Base-by-base conservation (phyloP, 768 basidiomycete genomes). In the Suillus brevipes region DNA sequence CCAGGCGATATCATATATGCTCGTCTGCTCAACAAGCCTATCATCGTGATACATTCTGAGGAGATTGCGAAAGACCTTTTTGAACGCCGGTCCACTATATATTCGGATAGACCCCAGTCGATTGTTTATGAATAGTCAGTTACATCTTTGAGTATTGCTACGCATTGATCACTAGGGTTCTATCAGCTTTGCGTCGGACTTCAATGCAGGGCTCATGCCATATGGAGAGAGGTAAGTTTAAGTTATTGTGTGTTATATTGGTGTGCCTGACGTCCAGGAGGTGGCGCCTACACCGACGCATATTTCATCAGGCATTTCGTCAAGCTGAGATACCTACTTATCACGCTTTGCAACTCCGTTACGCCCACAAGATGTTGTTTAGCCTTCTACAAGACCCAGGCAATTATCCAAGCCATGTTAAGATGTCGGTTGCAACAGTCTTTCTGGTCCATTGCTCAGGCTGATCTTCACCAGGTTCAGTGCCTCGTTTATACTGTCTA, bases 401-500 rank as follows among this genome's bases (percentile, higher is more conserved):
- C 8, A 36, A 36, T 36, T 36, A 36, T 36, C 8, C 34, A 36
- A 36, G 34, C 34, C 34, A 36, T 36, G 8, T 36, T 8, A 36
- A 36, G 34, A 36, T 36, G 34, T 36, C 8, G 34, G 34, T 36
- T 36, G 34, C 34, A 36, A 42, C 40, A 18, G 40, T 42, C 40
- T 43, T 55, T 23, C 25, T 53, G 14, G 31, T 53, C 40, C 28
- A 43, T 20, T 36, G 36, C 31, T 8, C 13, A 49, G 36, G 47
- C 61, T 37, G 45, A 67, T 14, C 1, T 6, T 7, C 3, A 8
- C 56, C 43, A 79, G 80, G 61, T 69, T 73, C 47, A 71, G 78
- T 10, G 75, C 79, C 16, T 71, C 78, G 1, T 74, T 81, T 2
- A 73, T 81, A 49, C 70, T 83, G 63, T 75, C 77, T 18, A 72